A percentile compares a stretch with the other conserved stretches of the same genome.
phyloP scores from a whole-genome alignment of 2,329 filamentous ascomycete genomes.

The Berkeleyomyces basicola region DNA sequence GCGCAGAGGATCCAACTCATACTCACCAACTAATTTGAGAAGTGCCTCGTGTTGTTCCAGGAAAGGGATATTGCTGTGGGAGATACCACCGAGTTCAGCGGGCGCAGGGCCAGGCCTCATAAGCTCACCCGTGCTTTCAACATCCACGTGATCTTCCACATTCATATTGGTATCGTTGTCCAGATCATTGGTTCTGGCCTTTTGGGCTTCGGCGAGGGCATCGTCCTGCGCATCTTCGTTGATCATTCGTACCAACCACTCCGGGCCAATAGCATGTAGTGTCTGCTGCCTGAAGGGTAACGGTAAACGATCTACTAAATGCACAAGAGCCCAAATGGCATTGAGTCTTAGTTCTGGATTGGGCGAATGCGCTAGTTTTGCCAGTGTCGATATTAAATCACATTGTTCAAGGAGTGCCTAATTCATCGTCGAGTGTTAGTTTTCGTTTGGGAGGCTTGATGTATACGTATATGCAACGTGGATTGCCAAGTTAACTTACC shows the following conservation, averaged over 20 bases:
- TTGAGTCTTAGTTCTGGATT: conserved; percentile 68
- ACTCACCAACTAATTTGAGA: background rate
- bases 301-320: conserved; percentile 55
- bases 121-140: conserved; percentile 24
- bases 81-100: conserved; percentile 3
- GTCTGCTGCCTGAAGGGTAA: conserved; percentile 56
- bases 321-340: conserved; percentile 86
- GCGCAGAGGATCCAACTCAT: conserved; percentile 20
- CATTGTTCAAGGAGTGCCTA: conserved; percentile 51
- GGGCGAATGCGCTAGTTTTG: conserved; percentile 66
- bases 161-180: conserved; percentile 29
- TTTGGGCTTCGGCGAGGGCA: conserved; percentile 23
- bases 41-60: conserved; percentile 1
- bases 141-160: conserved; percentile 43
- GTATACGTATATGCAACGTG: background rate
- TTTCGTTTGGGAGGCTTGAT: background rate
- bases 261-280: conserved; percentile 58
- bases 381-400: conserved; percentile 61
- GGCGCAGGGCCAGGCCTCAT: conserved; percentile 1
- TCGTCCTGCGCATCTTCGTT: conserved; percentile 32
- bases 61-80: conserved; percentile 3
- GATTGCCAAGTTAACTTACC: conserved; percentile 32
- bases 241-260: conserved; percentile 69
- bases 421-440: background rate
- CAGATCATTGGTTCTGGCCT: background rate